phyloP scores from a whole-genome alignment of 2,329 filamentous ascomycete species.

The Lachnellula occidentalis region DNA sequence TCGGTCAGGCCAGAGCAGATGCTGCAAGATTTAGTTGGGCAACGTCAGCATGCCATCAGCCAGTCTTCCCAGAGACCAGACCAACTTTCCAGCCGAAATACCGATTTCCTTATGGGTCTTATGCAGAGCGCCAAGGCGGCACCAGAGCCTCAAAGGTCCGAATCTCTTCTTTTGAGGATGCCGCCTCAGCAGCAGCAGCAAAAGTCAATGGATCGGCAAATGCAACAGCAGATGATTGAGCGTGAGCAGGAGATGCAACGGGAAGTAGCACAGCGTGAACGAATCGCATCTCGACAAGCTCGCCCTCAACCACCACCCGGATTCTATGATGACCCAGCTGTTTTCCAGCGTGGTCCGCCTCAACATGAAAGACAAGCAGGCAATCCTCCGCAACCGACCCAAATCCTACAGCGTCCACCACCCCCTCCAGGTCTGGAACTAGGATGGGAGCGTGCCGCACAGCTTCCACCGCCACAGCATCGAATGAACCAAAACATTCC shows the following conservation, averaged over 20 bases:
- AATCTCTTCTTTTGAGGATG: slow-evolving; percentile 48
- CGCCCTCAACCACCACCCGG: slow-evolving; percentile 26
- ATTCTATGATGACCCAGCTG: slow-evolving; percentile 28
- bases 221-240: slow-evolving; percentile 39
- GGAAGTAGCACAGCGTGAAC: slow-evolving; percentile 26
- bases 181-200: slow-evolving; percentile 19
- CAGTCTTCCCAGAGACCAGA: slow-evolving; percentile 45
- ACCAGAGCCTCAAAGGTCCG: slow-evolving; percentile 45
- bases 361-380: slow-evolving; percentile 25
- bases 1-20: slow-evolving; percentile 51
- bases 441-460: slow-evolving; percentile 34
- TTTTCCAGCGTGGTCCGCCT: slow-evolving; percentile 23
- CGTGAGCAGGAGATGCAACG: slow-evolving; percentile 32
- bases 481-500: slow-evolving; percentile 48
- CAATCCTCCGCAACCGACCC: slow-evolving; percentile 49
- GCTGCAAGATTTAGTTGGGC: slow-evolving; percentile 54
- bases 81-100: slow-evolving; percentile 37
- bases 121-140: slow-evolving; percentile 57
- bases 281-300: slow-evolving; percentile 33
- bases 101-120: slow-evolving; percentile 80
- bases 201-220: slow-evolving; percentile 20
- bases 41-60: slow-evolving; percentile 51
- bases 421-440: slow-evolving; percentile 55
- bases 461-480: slow-evolving; percentile 35
- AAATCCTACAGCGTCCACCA: slow-evolving; percentile 59